Evolutionary conservation across 2,329 filamentous ascomycete species (phyloP), one percentile per base, ranked within the genome.

Genomic region (Fonsecaea pedrosoi): DNA sequence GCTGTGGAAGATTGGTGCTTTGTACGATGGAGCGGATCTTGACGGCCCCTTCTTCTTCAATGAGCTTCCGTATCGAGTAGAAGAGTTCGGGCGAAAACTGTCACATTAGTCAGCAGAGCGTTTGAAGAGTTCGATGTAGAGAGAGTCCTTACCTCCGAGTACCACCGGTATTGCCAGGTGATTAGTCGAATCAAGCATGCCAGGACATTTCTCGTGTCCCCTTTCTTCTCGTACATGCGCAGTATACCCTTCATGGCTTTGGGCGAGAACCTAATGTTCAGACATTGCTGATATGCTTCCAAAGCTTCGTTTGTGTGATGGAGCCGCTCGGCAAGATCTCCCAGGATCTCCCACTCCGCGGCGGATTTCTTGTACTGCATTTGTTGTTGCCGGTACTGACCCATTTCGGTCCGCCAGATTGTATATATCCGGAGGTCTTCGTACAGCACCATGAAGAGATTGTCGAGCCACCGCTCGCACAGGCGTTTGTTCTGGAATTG

Each of bases 111-210:
- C 58, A 76, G 71, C 50, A 59, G 67, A 9, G 40, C 18, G 15
- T 2, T 40, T 13, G 55, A 10, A 30, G 37, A 12, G 3, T 18
- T 21, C 45, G 25, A 37, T n/a, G 54, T 30, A 30, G 37, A 32
- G 9, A 30, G 37, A 32, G 9, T 9, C 69, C 81, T 74, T 78
- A 90, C 88, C 86, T 99, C 95, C 64, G 94, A 97, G 82, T 99
- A 99, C 95, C 95, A 99, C 73, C 95, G 86, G 81, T 97, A 99
- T 81, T 99, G 95, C 95, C 95, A 99, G 12, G 94, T 95, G 38
- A 98, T 92, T 50, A 99, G 83, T 60, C 93, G 85, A 71, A 99
- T 97, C 66, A 97, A 84, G n/a, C 92, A 89, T 34, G 89, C 90
- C 6, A 98, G 86, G 65, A 90, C 92, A 68, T 93, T 91, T 68